Evolutionary conservation across 441 rosid species (phyloP), one percentile per base, ranked within the genome.

Genomic region (Flueggea neowawraea): DNA sequence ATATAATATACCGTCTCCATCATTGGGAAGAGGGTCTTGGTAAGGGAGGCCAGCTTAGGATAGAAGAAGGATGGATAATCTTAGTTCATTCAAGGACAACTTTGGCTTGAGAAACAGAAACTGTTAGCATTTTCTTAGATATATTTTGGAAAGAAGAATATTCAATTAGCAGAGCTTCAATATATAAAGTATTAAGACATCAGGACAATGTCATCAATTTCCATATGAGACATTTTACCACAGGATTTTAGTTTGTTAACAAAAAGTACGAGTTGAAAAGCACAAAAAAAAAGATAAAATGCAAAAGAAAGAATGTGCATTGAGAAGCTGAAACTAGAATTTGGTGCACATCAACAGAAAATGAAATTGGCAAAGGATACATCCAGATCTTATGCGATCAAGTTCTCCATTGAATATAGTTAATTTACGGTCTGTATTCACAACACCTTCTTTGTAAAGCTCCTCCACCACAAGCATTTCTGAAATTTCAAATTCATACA

Each of bases 391-490:
- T 71, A 93, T 93, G 10, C 98, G 95, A 75, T 93, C 98, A 41
- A 93, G 96, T 70, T 93, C 97, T 48, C 98, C 96, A 15, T 93
- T 93, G 83, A 93, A 93, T 72, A 93, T 72, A 66, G 90, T 90
- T 58, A 90, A 72, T 80, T 83, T 79, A 4, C 96, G 62, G 28
- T 59, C 58, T 36, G 96, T 88, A 61, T 80, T 80, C 51, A 52
- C 65, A 33, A 93, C 93, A 57, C 96, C 90, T 81, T 88, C 98
- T 62, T 79, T 84, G 83, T 84, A 93, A 41, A 93, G 98, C 85
- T 93, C 98, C 70, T 93, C 98, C 69, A 90, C 97, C 65, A 90
- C 96, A 31, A 93, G 92, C 98, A 93, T 93, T 84, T 93, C 98
- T 93, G 82, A 57, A 17, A 60, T 62, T 52, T 62, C 57, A 48